Percentiles rank a stretch among this genome's conserved stretches.
Conservation (phyloP, 306 rosid genomes). For the Dalbergia cultrata region DNA sequence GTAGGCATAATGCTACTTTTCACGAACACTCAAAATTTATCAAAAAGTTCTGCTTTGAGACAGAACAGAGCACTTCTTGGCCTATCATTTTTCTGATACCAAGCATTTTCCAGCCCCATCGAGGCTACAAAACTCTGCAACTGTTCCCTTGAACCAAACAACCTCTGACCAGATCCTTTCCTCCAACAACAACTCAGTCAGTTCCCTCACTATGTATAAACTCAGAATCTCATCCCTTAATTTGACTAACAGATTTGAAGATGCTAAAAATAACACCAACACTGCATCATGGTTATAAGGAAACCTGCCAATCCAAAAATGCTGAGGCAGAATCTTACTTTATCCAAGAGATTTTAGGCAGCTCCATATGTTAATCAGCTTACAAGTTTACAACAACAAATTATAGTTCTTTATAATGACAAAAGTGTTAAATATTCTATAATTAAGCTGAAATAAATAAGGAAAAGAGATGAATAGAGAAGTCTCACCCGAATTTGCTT, state of each 20-base stretch:
- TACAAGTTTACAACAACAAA: slow-evolving; percentile 17
- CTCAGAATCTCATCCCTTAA: slow-evolving; percentile 6
- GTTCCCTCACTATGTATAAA: slow-evolving; percentile 27
- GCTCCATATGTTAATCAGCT: neutral
- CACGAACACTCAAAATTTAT: neutral
- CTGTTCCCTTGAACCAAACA: slow-evolving; percentile 21
- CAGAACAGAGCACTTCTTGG: neutral
- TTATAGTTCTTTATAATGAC: slow-evolving; percentile 9
- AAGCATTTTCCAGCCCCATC: slow-evolving; percentile 9
- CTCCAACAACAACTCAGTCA: slow-evolving; percentile 4
- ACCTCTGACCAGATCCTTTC: neutral
- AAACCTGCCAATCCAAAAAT: neutral
- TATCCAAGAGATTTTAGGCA: neutral
- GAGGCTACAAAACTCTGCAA: neutral
- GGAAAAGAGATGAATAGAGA: slow-evolving; percentile 16
- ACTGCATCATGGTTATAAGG: neutral
- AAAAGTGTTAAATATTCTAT: slow-evolving; percentile 2
- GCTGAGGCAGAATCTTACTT: neutral
- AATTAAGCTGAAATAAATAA: slow-evolving; percentile 29
- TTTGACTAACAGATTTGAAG: neutral
- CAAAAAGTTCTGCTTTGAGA: neutral
- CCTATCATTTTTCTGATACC: slow-evolving; percentile 3
- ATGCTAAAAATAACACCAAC: slow-evolving; percentile 7
- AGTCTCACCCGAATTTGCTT: slow-evolving; percentile 85
- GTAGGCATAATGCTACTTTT: neutral